These are phyloP conservation scores for Colletotrichum abscissum DNA, from an alignment of 2,329 filamentous ascomycete species.

Conservation along the genomic window DNA sequence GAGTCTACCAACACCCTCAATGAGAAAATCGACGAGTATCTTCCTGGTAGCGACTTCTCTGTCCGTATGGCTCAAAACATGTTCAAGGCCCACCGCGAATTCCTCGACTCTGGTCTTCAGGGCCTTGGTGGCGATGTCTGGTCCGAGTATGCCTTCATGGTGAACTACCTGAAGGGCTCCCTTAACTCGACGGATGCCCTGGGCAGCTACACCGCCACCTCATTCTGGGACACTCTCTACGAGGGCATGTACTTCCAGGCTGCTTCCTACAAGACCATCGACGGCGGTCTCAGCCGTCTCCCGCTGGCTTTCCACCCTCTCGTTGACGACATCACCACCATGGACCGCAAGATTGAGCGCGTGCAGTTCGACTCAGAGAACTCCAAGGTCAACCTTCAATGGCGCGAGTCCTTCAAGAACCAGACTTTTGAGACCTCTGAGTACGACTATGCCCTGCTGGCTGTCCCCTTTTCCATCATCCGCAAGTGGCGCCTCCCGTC, in stretches of 20 bases:
- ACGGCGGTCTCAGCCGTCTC: slow-evolving; percentile 66
- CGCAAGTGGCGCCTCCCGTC: slow-evolving; percentile 69
- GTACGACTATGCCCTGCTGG: slow-evolving; percentile 76
- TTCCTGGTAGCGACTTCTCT: slow-evolving; percentile 49
- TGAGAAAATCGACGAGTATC: slow-evolving; percentile 49
- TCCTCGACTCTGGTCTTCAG: slow-evolving; percentile 46
- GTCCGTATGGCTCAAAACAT: slow-evolving; percentile 53
- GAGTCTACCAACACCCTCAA: slow-evolving; percentile 47
- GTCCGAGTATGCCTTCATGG: slow-evolving; percentile 73
- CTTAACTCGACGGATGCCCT: slow-evolving; percentile 64
- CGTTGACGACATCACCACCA: slow-evolving; percentile 66
- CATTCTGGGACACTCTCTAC: slow-evolving; percentile 63
- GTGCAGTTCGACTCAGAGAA: slow-evolving; percentile 62
- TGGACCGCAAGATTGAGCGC: slow-evolving; percentile 67
- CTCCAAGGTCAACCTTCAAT: slow-evolving; percentile 68
- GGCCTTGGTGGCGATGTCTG: slow-evolving; percentile 68
- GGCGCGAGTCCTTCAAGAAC: slow-evolving; percentile 58
- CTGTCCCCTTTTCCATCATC: slow-evolving; percentile 73
- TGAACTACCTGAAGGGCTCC: slow-evolving; percentile 65
- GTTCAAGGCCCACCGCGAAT: slow-evolving; percentile 57
- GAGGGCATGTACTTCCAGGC: slow-evolving; percentile 71
- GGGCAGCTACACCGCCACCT: slow-evolving; percentile 45
- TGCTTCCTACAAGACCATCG: slow-evolving; percentile 72
- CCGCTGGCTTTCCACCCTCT: slow-evolving; percentile 72
- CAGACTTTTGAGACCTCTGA: slow-evolving; percentile 56